These are phyloP conservation scores for Leccinum sublutescens DNA, from an alignment of 768 basidiomycete species.

Conservation along the genomic window DNA sequence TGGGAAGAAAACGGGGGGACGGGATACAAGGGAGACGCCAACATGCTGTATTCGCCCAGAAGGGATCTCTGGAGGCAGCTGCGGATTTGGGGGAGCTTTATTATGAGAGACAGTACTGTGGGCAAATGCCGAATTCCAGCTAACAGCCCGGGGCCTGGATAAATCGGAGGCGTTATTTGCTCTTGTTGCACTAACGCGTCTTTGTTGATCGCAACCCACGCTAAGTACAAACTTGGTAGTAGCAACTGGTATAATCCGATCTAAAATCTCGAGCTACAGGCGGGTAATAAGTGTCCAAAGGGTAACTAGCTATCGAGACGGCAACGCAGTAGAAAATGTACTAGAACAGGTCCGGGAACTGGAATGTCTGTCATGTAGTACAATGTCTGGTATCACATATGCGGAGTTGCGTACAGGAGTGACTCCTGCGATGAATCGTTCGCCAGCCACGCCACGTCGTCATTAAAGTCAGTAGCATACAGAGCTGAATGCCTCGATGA, in stretches of 20 bases:
- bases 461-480: conserved; percentile 8
- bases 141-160: conserved; percentile 1
- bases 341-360: conserved; percentile 9
- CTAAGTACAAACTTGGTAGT: not conserved
- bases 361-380: not conserved
- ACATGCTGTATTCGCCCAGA: conserved; percentile 45
- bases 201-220: conserved; percentile 8
- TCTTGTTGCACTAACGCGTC: conserved; percentile 22
- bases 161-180: conserved; percentile 26
- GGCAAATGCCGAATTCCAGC: conserved; percentile 7
- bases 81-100: conserved; percentile 5
- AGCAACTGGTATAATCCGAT: not conserved
- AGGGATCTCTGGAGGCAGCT: conserved; percentile 3
- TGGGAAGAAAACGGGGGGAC: conserved; percentile 50
- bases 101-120: conserved; percentile 14
- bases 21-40: conserved; percentile 63
- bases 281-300: conserved; percentile 2
- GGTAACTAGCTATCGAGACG: conserved; percentile 1
- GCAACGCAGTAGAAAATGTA: not conserved
- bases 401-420: conserved; percentile 10
- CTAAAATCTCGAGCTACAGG: not conserved
- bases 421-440: conserved; percentile 11
- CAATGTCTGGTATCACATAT: conserved; percentile 14
- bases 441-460: conserved; percentile 6
- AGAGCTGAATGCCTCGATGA: conserved; percentile 24